Percentiles rank a stretch among this genome's conserved stretches.
phyloP scores from a whole-genome alignment of 371 early-diverging fungal genomes.

The Blakeslea trispora region DNA sequence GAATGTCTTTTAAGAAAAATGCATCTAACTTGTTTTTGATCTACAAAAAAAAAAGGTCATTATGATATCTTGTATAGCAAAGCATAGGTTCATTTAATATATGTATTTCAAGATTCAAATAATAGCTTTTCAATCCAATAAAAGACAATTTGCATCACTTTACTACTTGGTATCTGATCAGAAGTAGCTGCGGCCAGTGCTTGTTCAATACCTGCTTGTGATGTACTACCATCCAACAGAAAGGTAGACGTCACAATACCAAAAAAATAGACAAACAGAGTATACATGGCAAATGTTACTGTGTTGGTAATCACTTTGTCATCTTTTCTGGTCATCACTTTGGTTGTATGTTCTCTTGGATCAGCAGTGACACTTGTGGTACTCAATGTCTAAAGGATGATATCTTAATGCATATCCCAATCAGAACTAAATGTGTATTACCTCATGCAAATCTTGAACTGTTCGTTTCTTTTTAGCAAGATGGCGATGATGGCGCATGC shows the following conservation, averaged over 20 bases:
- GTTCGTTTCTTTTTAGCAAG: constrained; percentile 29
- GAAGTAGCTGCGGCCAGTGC: constrained; percentile 43
- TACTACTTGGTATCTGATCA: constrained; percentile 39
- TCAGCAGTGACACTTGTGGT: neutral
- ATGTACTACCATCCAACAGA: constrained; percentile 42
- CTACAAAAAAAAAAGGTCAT: constrained; percentile 2
- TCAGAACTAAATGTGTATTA: no score
- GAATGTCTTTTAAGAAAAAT: neutral
- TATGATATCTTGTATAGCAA: constrained; percentile 15
- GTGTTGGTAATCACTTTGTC: constrained; percentile 52
- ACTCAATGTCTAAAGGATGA: neutral
- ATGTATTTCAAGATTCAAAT: constrained; percentile 28
- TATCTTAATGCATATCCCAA: no score
- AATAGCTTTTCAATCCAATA: constrained; percentile 54
- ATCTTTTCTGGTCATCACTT: constrained; percentile 24
- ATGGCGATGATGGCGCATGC: constrained; percentile 33
- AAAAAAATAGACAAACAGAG: constrained; percentile 55
- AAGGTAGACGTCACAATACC: constrained; percentile 60
- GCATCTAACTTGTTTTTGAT: neutral
- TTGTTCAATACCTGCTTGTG: constrained; percentile 32
- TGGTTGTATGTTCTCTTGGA: constrained; percentile 5
- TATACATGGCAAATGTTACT: constrained; percentile 57
- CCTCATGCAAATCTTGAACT: constrained; percentile 43
- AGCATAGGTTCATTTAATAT: constrained; percentile 8
- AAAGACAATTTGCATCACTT: constrained; percentile 44